Percentiles rank a stretch among this genome's conserved stretches.
These are phyloP conservation scores for Neofusicoccum laricinum DNA, from an alignment of 2,329 filamentous ascomycete species.

Conservation along the genomic window DNA sequence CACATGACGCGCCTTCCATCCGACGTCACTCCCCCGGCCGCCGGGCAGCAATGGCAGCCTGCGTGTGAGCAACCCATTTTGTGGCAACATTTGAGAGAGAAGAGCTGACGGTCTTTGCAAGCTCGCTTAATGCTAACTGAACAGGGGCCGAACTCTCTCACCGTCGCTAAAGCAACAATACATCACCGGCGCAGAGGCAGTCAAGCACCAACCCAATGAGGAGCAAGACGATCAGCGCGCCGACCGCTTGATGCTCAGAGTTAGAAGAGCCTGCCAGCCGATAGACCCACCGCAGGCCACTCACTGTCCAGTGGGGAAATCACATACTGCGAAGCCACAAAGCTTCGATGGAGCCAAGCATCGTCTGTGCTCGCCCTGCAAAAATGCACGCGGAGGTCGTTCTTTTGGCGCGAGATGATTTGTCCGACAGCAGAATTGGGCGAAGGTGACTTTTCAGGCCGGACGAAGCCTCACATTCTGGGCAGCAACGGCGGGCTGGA, in stretches of 20 bases:
- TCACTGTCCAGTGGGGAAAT: not conserved
- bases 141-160: not conserved
- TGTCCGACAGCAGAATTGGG: not conserved
- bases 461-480: not conserved
- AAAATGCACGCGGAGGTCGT: not conserved
- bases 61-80: too few species aligned
- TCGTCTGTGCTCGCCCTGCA: too few species aligned
- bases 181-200: not conserved
- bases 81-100: too few species aligned
- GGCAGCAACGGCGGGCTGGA: not conserved
- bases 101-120: too few species aligned
- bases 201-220: not conserved
- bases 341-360: too few species aligned
- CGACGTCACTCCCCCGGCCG: not conserved
- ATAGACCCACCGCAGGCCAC: not conserved
- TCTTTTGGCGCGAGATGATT: not conserved
- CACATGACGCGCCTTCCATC: not conserved
- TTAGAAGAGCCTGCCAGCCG: not conserved
- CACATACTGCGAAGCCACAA: too few species aligned
- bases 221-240: not conserved
- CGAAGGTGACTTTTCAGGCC: not conserved
- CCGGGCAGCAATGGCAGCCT: too few species aligned
- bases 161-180: not conserved
- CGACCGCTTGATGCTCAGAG: not conserved
- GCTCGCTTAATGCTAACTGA: too few species aligned